Evolutionary conservation across 192 early-diverging fungal genomes (phyloP), one percentile per base, ranked within the genome.

Genomic region (Coemansia sp.): DNA sequence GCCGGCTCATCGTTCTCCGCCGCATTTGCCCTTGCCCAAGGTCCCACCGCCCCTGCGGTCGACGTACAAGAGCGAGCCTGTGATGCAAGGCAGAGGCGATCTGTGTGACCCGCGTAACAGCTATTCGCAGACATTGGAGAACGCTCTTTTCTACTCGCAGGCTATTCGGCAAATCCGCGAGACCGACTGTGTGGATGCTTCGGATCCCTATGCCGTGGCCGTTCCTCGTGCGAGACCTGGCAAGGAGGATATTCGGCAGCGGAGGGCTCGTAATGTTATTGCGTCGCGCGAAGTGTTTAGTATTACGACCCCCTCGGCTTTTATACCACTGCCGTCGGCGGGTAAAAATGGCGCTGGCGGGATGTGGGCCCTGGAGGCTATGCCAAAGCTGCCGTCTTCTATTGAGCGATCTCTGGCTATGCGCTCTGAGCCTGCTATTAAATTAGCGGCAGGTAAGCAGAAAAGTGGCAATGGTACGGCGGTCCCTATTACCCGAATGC

Each of bases 41-140:
- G 1, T 33, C 2, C 65, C 65, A 40, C 74, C 74, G 9, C 65
- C 73, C 15, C 60, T 76, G 61, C 70, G 71, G 16, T 76, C 79
- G 60, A 75, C 78, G 16, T 80, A 66, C 63, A 80, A 75, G 52
- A 75, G 78, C 78, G 78, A 80, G 73, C 73, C 78, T 7, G n/a
- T 68, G 53, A 80, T 80, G 50, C 68, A 44, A 15, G 20, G 47
- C 43, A 20, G 49, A 11, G 52, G 41, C 22, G 69, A 69, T 43
- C n/a, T 41, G 47, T 41, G 18, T 5, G 62, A 63, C 13, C 27
- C 53, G 2, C 69, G 60, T 31, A 70, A 66, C 75, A 78, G 66
- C 63, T 82, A 82, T 47, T 82, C 80, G 65, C 80, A 73, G 66
- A 82, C 71, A 68, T 69, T 82, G 47, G 80, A 82, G 36, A 82